Percentiles rank a stretch among this genome's conserved stretches.
These are phyloP conservation scores for Friedmanniomyces endolithicus DNA, from an alignment of 495 filamentous ascomycete genomes.

Conservation along the genomic window DNA sequence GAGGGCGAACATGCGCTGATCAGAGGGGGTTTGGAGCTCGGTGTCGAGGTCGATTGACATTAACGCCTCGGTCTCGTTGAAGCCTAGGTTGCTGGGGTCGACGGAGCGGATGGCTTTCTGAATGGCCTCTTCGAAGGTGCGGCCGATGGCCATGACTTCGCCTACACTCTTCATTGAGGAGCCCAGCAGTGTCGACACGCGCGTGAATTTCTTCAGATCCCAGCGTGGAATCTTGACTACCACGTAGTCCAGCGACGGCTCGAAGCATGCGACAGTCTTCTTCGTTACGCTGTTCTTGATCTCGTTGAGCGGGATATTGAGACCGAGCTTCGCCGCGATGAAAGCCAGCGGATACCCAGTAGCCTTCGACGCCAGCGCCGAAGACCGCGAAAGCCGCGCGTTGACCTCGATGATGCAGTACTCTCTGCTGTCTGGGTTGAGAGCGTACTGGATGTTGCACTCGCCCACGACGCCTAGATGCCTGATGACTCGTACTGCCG, in stretches of 20 bases:
- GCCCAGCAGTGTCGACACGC: slow-evolving; percentile 88
- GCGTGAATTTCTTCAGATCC: slow-evolving; percentile 96
- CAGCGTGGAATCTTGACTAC: slow-evolving; percentile 97
- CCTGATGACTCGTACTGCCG: slow-evolving; percentile 92
- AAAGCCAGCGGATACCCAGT: slow-evolving; percentile 94
- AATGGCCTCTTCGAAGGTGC: slow-evolving; percentile 97
- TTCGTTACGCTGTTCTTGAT: slow-evolving; percentile 93
- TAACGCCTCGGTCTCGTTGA: slow-evolving; percentile 63
- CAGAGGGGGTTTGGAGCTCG: slow-evolving; percentile 77
- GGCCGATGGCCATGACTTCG: slow-evolving; percentile 97
- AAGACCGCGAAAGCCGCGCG: slow-evolving; percentile 86
- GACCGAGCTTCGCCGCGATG: slow-evolving; percentile 87
- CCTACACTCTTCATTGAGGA: slow-evolving; percentile 96
- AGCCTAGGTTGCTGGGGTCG: slow-evolving; percentile 47
- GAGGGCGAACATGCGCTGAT: slow-evolving; percentile 91
- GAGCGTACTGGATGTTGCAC: slow-evolving; percentile 96
- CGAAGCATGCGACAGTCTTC: slow-evolving; percentile 98
- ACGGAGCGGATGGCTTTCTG: slow-evolving; percentile 97
- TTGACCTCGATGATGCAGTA: slow-evolving; percentile 99
- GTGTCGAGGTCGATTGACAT: slow-evolving; percentile 90
- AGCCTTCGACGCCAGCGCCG: slow-evolving; percentile 89
- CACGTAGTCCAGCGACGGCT: slow-evolving; percentile 91
- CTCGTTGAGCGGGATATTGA: slow-evolving; percentile 90
- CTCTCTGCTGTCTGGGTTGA: slow-evolving; percentile 92
- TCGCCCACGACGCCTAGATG: slow-evolving; percentile 95